Evolutionary conservation across 306 rosid species (phyloP), one percentile per base, ranked within the genome.

Genomic region (Cucumis hystrix): DNA sequence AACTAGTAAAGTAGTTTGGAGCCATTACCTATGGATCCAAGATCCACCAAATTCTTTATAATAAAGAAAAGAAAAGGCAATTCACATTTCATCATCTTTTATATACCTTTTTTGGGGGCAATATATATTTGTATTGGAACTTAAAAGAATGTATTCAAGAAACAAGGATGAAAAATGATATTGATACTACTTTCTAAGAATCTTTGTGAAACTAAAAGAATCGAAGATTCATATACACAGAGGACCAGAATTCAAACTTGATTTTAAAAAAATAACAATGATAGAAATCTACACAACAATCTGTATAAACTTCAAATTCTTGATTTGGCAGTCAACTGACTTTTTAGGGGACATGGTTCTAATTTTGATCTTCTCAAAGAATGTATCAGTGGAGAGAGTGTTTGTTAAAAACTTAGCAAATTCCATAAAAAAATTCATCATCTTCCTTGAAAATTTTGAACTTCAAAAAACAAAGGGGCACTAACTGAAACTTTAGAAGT

Each of bases 1-100:
- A 74, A 93, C 87, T 72, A 88, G 37, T 14, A 76, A 12, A 83
- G 80, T 67, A 93, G 83, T 47, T 63, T 76, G 49, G 83, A 88
- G 75, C 87, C 96, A 74, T 78, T 86, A 60, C 97, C 97, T 93
- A 84, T 41, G 74, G 40, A 18, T 15, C 56, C n/a, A 52, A 52
- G 7, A 52, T 5, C 56, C n/a, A 52, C n/a, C 56, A 5, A 52
- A 16, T 52, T 52, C 18, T 52, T 52, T 52, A 52, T 17, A 82
- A 86, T 74, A 80, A 86, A 60, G 81, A 91, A 77, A 84, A 87
- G 76, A 66, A 86, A 77, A 23, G 25, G 25, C 1, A 23, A 23
- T 23, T 23, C 25, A 23, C 25, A 23, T 23, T 23, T 23, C 25
- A 23, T 23, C 25, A 23, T 23, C 25, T 23, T 23, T 23, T 23